Evolutionary conservation across 768 basidiomycete species (phyloP).

Genomic region (Kwoniella dendrophila): DNA sequence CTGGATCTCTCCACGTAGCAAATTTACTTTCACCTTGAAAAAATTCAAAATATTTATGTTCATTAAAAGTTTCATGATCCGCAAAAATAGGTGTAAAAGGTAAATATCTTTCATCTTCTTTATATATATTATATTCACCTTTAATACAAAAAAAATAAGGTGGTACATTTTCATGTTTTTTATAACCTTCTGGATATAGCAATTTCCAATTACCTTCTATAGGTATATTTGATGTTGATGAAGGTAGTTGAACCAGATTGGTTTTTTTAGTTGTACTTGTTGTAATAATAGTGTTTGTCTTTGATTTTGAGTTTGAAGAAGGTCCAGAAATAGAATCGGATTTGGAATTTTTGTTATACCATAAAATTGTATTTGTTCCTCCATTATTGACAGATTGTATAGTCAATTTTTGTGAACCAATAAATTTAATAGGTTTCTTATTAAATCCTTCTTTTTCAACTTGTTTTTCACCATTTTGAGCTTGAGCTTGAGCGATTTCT

Average conservation of each 20-base stretch:
- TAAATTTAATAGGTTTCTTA: no score
- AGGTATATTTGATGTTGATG: not conserved
- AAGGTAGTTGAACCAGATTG: no score
- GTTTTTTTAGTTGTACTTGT: no score
- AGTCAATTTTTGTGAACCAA: no score
- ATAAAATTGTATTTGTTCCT: no score
- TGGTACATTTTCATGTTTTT: constrained; percentile 1
- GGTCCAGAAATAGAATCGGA: no score
- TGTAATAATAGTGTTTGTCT: no score
- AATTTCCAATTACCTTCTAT: not conserved
- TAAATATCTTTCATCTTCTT: constrained; percentile 8
- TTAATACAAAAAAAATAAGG: constrained; percentile 10
- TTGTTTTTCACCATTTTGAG: not conserved
- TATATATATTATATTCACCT: not conserved
- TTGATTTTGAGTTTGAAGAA: no score
- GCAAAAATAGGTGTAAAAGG: constrained; percentile 18
- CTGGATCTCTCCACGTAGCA: constrained; percentile 12
- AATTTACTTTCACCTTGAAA: not conserved
- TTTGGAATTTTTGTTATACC: no score
- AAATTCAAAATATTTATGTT: constrained; percentile 1
- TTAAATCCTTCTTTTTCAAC: no score
- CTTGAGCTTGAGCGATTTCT: not conserved
- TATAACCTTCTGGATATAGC: not conserved
- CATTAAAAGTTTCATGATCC: constrained; percentile 9
- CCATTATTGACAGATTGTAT: no score